phyloP scores from a whole-genome alignment of 805 yeast genomes.

The Sugiyamaella floridensis region DNA sequence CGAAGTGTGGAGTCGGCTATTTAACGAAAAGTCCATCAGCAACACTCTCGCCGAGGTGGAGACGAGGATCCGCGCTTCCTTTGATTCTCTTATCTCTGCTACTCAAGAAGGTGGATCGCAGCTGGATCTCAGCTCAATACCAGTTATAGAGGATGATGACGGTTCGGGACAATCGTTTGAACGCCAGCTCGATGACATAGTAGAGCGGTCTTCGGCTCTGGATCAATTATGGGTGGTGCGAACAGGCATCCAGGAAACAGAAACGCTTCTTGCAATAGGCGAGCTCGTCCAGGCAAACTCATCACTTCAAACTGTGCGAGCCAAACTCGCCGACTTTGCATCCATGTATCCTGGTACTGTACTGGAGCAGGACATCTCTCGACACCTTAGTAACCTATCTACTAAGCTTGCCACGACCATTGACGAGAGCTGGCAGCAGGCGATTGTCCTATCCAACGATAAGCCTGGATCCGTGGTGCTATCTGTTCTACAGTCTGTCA shows the following conservation, averaged over 20 bases:
- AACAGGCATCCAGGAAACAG: constrained; percentile 18
- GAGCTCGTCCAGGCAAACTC: constrained; percentile 16
- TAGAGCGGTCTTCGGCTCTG: constrained; percentile 6
- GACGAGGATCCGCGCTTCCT: not conserved
- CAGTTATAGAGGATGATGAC: not conserved
- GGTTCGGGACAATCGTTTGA: not conserved
- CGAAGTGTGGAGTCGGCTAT: constrained; percentile 5
- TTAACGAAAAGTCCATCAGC: not conserved
- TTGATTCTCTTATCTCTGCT: not conserved
- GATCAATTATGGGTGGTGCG: constrained; percentile 19
- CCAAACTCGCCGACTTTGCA: constrained; percentile 11
- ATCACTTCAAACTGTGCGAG: constrained; percentile 10
- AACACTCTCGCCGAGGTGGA: not conserved
- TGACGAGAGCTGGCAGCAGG: constrained; percentile 11
- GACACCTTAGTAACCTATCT: constrained; percentile 1
- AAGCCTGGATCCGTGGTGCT: not conserved
- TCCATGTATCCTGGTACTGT: constrained; percentile 6
- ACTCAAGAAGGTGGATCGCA: not conserved
- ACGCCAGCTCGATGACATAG: not conserved
- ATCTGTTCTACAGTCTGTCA: not conserved
- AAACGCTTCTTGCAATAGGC: constrained; percentile 15
- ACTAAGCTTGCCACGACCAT: constrained; percentile 2
- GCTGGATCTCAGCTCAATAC: not conserved
- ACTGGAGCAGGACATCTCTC: constrained; percentile 5
- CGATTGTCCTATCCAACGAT: constrained; percentile 7